Evolutionary conservation across 495 filamentous ascomycete species (phyloP).

Genomic region (Aspergillus haitiensis): DNA sequence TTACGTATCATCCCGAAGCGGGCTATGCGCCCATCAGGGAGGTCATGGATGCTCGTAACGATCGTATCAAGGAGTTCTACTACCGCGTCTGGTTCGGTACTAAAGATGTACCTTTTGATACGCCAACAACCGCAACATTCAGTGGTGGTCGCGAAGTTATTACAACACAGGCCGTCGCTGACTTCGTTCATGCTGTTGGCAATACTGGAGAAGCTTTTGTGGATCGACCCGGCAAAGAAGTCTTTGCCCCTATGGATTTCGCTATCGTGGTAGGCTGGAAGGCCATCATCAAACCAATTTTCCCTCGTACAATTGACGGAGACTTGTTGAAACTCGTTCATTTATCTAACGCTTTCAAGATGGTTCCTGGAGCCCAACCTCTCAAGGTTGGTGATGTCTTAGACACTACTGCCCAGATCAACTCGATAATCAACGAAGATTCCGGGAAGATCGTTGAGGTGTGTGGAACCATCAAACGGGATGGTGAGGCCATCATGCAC

Average conservation of each 20-base stretch:
- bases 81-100: conserved; percentile 92
- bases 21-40: conserved; percentile 95
- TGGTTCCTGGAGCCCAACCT: conserved; percentile 93
- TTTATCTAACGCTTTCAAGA: conserved; percentile 94
- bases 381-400: conserved; percentile 92
- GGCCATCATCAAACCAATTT: conserved; percentile 97
- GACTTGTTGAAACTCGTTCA: conserved; percentile 94
- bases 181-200: conserved; percentile 97
- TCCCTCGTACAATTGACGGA: conserved; percentile 90
- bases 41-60: conserved; percentile 91
- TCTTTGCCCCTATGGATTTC: conserved; percentile 97
- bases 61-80: conserved; percentile 97
- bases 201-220: conserved; percentile 99
- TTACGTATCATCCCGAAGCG: conserved; percentile 89
- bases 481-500: conserved; percentile 92
- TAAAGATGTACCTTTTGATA: conserved; percentile 79
- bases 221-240: conserved; percentile 90
- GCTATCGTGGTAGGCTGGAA: conserved; percentile 99
- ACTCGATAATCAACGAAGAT: conserved; percentile 96
- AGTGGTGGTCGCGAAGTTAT: conserved; percentile 83
- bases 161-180: conserved; percentile 88
- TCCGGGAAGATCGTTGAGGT: conserved; percentile 99
- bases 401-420: conserved; percentile 91
- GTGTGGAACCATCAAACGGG: conserved; percentile 87
- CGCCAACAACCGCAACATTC: conserved; percentile 79